Evolutionary conservation across 768 basidiomycete species (phyloP), one percentile per base, ranked within the genome.

Genomic region (Dacryopinax primogenitus): DNA sequence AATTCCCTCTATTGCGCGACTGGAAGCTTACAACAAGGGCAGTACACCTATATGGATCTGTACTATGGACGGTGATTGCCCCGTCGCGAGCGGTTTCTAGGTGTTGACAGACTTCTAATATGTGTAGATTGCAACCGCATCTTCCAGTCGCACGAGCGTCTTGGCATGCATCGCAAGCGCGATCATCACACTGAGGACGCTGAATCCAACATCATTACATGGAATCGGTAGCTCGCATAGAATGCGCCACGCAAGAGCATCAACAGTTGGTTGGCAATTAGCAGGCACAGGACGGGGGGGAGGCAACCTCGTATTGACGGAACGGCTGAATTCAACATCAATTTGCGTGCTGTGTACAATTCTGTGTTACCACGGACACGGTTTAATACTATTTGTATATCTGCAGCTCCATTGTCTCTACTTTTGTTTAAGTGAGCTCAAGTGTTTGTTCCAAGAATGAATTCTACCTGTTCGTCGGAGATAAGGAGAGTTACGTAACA

Each of bases 31-130:
- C 9, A 4, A 6, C 51, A 28, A 6, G 26, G 3, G 15, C 51
- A 58, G 51, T 30, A 58, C 51, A 28, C 51, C 51, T 2, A 58
- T 58, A 58, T 58, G 51, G 51, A 58, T 58, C 11, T 58, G 51
- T 30, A 32, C 26, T 2, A 4, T 58, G 51, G 13, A 58, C 32
- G 11, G 51, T 58, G 51, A 58, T 30, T 3, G 18, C 41, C 18
- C 32, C 13, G 21, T 26, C 11, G n/a, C 12, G 37, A 39, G 51
- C 51, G 4, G 30, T 23, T 18, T 58, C 18, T 18, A 58, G 26
- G 9, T 30, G 13, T 30, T 58, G 7, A 58, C 18, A 3, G 18
- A 18, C 18, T 9, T 15, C 11, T 58, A 3, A 2, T 15, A 30
- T 9, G 11, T 7, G 26, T 21, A 58, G 51, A 58, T 30, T 58